Evolutionary conservation across 345 rosid species (phyloP).

Genomic region (Euphorbia lathyris): DNA sequence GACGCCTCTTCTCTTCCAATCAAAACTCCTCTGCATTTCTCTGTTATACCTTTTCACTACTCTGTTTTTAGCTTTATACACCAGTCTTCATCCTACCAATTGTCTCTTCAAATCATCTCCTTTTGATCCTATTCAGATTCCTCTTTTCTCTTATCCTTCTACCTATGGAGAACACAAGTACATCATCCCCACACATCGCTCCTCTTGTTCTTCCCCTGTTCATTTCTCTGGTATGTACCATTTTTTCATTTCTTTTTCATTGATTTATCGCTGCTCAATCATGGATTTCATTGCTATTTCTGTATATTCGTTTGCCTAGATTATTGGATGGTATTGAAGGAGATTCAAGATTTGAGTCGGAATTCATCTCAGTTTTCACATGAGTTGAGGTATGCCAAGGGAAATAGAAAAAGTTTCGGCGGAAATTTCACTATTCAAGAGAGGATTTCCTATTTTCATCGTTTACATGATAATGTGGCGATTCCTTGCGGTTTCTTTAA

Average conservation of each 20-base stretch:
- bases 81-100: slow-evolving; percentile 41
- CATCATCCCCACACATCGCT: slow-evolving; percentile 63
- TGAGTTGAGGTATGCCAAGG: slow-evolving; percentile 52
- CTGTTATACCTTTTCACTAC: slow-evolving; percentile 60
- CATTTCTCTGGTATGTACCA: slow-evolving; percentile 50
- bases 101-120: slow-evolving; percentile 78
- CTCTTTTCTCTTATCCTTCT: slow-evolving; percentile 70
- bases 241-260: not conserved
- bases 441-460: slow-evolving; percentile 63
- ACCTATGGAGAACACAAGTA: slow-evolving; percentile 87
- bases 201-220: slow-evolving; percentile 66
- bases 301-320: slow-evolving; percentile 31
- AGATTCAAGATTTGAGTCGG: slow-evolving; percentile 45
- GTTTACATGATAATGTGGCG: slow-evolving; percentile 26
- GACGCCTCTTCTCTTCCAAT: slow-evolving; percentile 54
- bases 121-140: slow-evolving; percentile 57
- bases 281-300: not conserved
- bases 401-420: slow-evolving; percentile 51
- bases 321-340: slow-evolving; percentile 50
- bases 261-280: not conserved
- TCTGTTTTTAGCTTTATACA: slow-evolving; percentile 51
- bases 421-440: slow-evolving; percentile 52
- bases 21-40: slow-evolving; percentile 80
- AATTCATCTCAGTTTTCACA: slow-evolving; percentile 25
- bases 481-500: slow-evolving; percentile 83